Base-by-base conservation (phyloP, 306 rosid genomes). In the Malus sieversii region DNA sequence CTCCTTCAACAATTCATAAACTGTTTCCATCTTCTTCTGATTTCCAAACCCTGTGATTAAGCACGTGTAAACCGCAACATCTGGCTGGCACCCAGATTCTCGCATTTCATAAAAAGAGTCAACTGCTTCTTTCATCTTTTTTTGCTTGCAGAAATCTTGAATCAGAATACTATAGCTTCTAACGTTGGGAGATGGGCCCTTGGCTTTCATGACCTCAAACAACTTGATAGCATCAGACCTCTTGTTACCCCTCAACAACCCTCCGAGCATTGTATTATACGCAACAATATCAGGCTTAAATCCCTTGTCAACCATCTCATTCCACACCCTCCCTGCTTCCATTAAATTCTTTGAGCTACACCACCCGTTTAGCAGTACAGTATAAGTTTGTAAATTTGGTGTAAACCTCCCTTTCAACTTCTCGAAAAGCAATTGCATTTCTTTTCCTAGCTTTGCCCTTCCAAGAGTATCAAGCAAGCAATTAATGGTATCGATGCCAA, bases 251-350 rank as follows among this genome's bases (percentile, higher is more conserved):
- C 76, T 89, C 66, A 90, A 74, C 85, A 92, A 79, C 44, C 96
- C 97, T 64, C 85, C 89, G 61, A 90, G 93, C 97, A 95, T 92
- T 57, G 83, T 78, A 83, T 92, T 95, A 73, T 95, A 90, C 2
- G 87, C 88, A 84, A 95, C 91, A 72, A 86, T 64, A 88, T 95
- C 99, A 32, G 96, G 97, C 80, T 74, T 79, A 68, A 89, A 90
- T 9, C 96, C 93, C 78, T 80, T 68, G 76, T 95, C 99, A 78
- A 90, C 75, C 91, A 92, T 95, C 88, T 83, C 89, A 81, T 95
- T 95, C 99, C 99, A 95, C 77, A 92, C 86, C 85, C 80, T 89
- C 87, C 95, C 92, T 32, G 93, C 96, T 83, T 95, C 98, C 89
- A 92, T 74, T 82, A 95, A 82, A 76, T 89, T 95, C 86, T 59